Base-by-base conservation (phyloP, 345 rosid species). In the Hypericum androsaemum region DNA sequence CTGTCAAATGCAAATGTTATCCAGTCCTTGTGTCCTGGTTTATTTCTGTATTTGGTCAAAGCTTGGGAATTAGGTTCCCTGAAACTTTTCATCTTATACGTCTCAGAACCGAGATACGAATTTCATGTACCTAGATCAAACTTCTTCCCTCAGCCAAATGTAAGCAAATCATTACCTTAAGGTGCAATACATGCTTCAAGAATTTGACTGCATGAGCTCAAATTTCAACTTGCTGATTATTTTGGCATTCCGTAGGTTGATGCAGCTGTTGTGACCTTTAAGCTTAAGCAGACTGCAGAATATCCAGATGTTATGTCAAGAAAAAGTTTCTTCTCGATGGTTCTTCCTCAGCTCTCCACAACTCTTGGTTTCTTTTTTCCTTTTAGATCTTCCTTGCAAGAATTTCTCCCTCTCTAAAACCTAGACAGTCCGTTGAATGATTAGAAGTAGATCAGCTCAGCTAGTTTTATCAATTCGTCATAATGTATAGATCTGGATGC, bases 121-220 rank as follows among this genome's bases (percentile, higher is more conserved):
- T 63, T 84, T 52, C 73, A 66, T 38, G 98, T 90, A 50, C 87
- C 89, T n/a, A 80, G 95, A 64, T 74, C 81, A 53, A 74, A 76
- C 56, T 84, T 89, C 73, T 86, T 89, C 65, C 90, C 95, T 50
- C 90, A 75, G 54, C 97, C 97, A n/a, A 82, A 89, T 61, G 95
- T 86, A 63, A 76, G 80, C 72, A n/a, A 41, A 37, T 32, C 13
- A 14, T 43, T 35, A 36, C 38, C 37, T 47, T 39, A 49, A 58
- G 45, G 17, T 10, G 48, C n/a, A 13, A 47, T 57, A 35, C 41
- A n/a, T 12, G 17, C 13, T 47, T 39, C 3, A 32, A 28, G 42
- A 47, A 32, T 7, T 39, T 41, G 41, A 16, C 39, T 15, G 8
- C 0, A 16, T 8, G 13, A 43, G 54, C 32, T 22, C 4, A 4